Evolutionary conservation across 192 early-diverging fungal species (phyloP).

Genomic region (Coemansia sp.): DNA sequence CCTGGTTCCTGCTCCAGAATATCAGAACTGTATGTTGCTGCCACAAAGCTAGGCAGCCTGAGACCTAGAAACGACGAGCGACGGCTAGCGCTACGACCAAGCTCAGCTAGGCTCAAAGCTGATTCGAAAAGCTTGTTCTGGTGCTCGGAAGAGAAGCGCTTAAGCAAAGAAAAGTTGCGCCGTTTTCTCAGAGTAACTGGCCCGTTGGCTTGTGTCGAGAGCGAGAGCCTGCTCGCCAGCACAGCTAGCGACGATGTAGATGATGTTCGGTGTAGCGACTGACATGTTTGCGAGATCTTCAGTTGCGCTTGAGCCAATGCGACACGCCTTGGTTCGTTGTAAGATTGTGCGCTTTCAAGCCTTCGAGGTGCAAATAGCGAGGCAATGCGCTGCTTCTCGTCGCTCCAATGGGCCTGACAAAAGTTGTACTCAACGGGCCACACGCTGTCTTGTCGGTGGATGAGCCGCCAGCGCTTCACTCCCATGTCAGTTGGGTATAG

Average conservation of each 20-base stretch:
- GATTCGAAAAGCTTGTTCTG: background rate
- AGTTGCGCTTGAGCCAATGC: background rate
- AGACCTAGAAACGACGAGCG: conserved; percentile 1
- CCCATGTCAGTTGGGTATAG: conserved; percentile 34
- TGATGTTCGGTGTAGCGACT: background rate
- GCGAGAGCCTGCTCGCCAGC: conserved; percentile 7
- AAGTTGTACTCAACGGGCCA: conserved; percentile 42
- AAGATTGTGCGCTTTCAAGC: conserved; percentile 21
- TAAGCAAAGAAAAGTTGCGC: background rate
- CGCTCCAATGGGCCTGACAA: conserved; percentile 39
- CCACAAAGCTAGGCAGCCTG: background rate
- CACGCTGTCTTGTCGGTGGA: conserved; percentile 17
- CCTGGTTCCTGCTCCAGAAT: background rate
- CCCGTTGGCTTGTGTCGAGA: background rate
- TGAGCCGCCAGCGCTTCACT: conserved; percentile 29
- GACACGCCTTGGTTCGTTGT: conserved; percentile 16
- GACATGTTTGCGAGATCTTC: background rate
- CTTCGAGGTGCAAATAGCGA: conserved; percentile 36
- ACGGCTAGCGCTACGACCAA: background rate
- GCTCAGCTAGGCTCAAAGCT: background rate
- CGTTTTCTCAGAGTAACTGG: background rate
- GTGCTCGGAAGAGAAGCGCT: background rate
- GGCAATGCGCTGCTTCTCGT: conserved; percentile 38
- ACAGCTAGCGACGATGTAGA: background rate
- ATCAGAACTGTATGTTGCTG: background rate